Conservation (phyloP, 2,329 filamentous ascomycete genomes). For the Penicillium sp. region DNA sequence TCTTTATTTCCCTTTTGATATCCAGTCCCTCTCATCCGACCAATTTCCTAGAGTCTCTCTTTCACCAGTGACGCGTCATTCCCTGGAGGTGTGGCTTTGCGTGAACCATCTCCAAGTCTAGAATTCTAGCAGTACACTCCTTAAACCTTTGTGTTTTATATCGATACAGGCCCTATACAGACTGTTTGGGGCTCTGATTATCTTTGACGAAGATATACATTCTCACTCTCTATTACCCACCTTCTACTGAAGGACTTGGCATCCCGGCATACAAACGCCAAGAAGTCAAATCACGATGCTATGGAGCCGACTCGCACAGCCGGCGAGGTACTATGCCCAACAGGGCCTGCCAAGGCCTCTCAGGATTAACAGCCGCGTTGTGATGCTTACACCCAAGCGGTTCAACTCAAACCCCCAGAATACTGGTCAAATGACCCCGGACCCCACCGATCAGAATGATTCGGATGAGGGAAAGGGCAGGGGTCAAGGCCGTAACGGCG, state of each 20-base stretch:
- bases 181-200: not conserved
- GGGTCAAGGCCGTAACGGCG: conserved; percentile 21
- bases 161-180: not conserved
- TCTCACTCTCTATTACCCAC: not conserved
- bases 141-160: conserved; percentile 9
- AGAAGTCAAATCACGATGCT: conserved; percentile 21
- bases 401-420: conserved; percentile 26
- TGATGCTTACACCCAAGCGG: conserved; percentile 21
- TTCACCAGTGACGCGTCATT: conserved; percentile 12
- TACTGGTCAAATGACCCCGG: conserved; percentile 24
- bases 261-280: not conserved
- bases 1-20: not conserved
- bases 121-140: conserved; percentile 4
- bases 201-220: not conserved
- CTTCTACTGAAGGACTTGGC: conserved; percentile 5
- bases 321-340: conserved; percentile 21
- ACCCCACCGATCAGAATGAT: conserved; percentile 34
- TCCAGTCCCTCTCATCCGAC: conserved; percentile 11
- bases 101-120: conserved; percentile 1
- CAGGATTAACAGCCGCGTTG: conserved; percentile 9
- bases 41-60: conserved; percentile 11
- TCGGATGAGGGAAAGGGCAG: conserved; percentile 28
- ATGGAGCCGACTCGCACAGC: conserved; percentile 29
- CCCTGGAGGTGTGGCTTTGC: conserved; percentile 19
- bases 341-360: conserved; percentile 18